Base-by-base conservation (phyloP, 1,284 basidiomycete species). In the Malassezia yamatoensis region DNA sequence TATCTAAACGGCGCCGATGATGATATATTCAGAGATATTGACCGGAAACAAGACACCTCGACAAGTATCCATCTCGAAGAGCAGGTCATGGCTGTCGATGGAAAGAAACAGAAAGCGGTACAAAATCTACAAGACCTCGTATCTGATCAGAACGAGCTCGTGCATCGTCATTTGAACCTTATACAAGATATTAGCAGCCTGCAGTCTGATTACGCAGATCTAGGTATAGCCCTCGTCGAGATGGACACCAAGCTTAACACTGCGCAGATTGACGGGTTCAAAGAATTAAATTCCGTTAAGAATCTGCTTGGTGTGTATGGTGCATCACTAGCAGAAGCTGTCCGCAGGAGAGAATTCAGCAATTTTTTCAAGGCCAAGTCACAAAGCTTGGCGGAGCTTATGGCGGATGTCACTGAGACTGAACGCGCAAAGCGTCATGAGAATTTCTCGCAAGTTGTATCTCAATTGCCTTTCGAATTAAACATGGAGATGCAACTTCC, bases 221-320 rank as follows among this genome's bases (percentile, higher is more conserved):
- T 68, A 0, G 60, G 63, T 15, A 58, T 57, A 6, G 11, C 62
- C 42, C 53, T 74, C 3, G 58, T 61, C n/a, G 59, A 62, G 2
- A 53, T 72, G 15, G 70, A 74, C 37, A 62, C 55, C 11, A 65
- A 62, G 37, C 60, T 66, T 16, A 50, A 58, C 37, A 65, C 63
- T 16, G 65, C 62, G 44, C 62, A 61, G 39, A 51, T 64, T 47
- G 88, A 84, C 43, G 87, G 86, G 49, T 96, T 96, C 75, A 81
- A 85, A 18, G 90, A 96, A 72, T 85, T 96, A 12, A 83, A 86
- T 51, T 81, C 91, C 12, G 78, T 96, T 37, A 89, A 94, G 68
- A 84, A 82, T 54, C 87, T 96, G 82, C 77, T 93, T 0, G 90
- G 89, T 69, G 89, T 88, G 0, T 98, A 98, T 74, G 87, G 88